Percentiles rank a stretch among this genome's conserved stretches.
Evolutionary conservation across 441 rosid species (phyloP).

Genomic region (Pelargonium citronellum): DNA sequence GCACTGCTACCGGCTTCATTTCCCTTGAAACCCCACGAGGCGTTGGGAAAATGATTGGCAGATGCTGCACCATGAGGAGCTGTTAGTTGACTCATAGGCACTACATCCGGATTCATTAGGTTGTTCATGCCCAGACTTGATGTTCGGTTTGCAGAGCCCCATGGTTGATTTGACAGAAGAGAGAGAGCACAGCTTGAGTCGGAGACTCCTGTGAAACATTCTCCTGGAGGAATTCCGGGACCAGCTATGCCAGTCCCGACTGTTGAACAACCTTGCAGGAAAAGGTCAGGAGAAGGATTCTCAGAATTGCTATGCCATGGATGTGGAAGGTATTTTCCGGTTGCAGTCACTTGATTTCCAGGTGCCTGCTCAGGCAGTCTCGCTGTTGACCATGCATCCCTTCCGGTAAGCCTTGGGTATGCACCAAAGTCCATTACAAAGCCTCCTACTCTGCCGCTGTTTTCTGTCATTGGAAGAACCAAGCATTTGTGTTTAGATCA

Average conservation of each 20-base stretch:
- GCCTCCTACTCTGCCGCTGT: conserved; percentile 42
- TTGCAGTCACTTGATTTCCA: conserved; percentile 26
- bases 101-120: conserved; percentile 35
- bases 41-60: conserved; percentile 30
- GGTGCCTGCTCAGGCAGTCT: conserved; percentile 36
- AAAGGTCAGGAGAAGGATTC: conserved; percentile 43
- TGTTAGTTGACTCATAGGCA: conserved; percentile 43
- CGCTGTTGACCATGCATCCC: conserved; percentile 42
- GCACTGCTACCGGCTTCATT: conserved; percentile 30
- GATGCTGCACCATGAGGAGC: conserved; percentile 28
- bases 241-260: conserved; percentile 43
- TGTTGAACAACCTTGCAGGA: conserved; percentile 42
- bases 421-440: conserved; percentile 55
- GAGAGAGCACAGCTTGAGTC: conserved; percentile 98
- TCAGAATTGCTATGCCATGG: conserved; percentile 46
- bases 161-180: conserved; percentile 97
- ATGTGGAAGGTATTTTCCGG: conserved; percentile 36
- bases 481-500: conserved; percentile 1
- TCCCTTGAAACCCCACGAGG: conserved; percentile 55
- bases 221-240: conserved; percentile 46
- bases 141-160: conserved; percentile 43
- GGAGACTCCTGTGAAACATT: conserved; percentile 59
- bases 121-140: conserved; percentile 30
- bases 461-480: conserved; percentile 38
- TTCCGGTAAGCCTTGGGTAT: conserved; percentile 31